Conservation (phyloP, 108 stramenopile genomes). For the Skeletonema costatum region DNA sequence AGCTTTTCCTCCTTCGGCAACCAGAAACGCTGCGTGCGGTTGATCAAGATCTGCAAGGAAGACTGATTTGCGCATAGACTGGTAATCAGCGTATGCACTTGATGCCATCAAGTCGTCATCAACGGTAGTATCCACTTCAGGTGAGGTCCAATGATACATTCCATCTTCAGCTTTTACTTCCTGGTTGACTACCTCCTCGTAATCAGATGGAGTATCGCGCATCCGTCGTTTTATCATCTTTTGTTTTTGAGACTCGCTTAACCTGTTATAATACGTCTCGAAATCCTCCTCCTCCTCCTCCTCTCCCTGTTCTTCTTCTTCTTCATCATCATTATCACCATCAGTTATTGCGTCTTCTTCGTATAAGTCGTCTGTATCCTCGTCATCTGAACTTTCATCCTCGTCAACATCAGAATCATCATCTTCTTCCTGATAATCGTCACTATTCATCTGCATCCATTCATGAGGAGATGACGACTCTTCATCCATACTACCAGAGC, state of each 20-base stretch:
- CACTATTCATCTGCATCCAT: slow-evolving; percentile 5
- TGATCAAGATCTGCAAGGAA: slow-evolving; percentile 79
- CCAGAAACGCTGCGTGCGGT: slow-evolving; percentile 68
- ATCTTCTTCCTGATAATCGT: slow-evolving; percentile 9
- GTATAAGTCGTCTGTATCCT: slow-evolving; percentile 14
- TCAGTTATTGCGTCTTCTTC: background rate
- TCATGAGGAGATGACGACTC: background rate
- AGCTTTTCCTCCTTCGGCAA: slow-evolving; percentile 78
- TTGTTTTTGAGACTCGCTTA: slow-evolving; percentile 20
- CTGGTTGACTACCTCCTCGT: slow-evolving; percentile 39
- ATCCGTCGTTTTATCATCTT: slow-evolving; percentile 9
- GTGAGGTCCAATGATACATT: slow-evolving; percentile 49
- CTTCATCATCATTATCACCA: background rate
- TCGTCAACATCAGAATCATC: slow-evolving; percentile 19
- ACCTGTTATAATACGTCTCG: slow-evolving; percentile 26
- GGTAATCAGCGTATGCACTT: slow-evolving; percentile 7
- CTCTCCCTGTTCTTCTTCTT: background rate
- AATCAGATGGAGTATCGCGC: slow-evolving; percentile 26
- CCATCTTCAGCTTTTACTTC: slow-evolving; percentile 42
- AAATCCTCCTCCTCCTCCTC: slow-evolving; percentile 17
- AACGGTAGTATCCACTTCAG: slow-evolving; percentile 1
- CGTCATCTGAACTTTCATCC: slow-evolving; percentile 8
- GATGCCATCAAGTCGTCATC: slow-evolving; percentile 16
- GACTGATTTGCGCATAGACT: slow-evolving; percentile 59
- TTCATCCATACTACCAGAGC: slow-evolving; percentile 5